Evolutionary conservation across 2,329 filamentous ascomycete species (phyloP).

Genomic region (Calycina herbarum): DNA sequence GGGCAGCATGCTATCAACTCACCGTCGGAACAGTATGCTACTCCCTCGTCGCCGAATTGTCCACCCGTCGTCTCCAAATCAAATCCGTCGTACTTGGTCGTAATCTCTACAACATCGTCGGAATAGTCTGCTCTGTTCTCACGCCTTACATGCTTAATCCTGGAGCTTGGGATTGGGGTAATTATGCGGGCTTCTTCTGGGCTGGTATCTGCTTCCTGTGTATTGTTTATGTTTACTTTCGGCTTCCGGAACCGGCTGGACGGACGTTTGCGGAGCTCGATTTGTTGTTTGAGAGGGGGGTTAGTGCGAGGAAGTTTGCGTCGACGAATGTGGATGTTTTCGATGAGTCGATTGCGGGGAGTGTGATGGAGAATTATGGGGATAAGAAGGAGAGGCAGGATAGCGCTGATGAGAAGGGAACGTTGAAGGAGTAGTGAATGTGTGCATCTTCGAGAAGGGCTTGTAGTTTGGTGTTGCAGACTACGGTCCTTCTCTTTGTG

Average conservation of each 20-base stretch:
- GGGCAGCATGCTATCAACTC: constrained; percentile 81
- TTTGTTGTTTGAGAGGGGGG: constrained; percentile 72
- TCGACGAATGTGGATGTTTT: constrained; percentile 36
- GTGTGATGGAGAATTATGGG: constrained; percentile 26
- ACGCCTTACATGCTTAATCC: constrained; percentile 95
- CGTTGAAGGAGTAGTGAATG: too few relatives aligned
- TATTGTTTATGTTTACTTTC: constrained; percentile 73
- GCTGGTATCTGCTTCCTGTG: constrained; percentile 61
- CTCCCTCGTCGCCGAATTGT: constrained; percentile 82
- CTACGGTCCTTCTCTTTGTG: too few relatives aligned
- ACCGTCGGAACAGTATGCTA: constrained; percentile 89
- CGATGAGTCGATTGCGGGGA: constrained; percentile 27
- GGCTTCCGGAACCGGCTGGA: constrained; percentile 76
- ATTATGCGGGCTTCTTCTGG: constrained; percentile 76
- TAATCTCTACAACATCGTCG: constrained; percentile 70
- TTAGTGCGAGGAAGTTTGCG: constrained; percentile 45
- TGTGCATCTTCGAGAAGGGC: not conserved
- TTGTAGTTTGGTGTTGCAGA: not conserved
- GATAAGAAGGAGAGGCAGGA: constrained; percentile 59
- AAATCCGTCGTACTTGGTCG: constrained; percentile 89
- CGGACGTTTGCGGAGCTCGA: constrained; percentile 86
- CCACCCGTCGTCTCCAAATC: constrained; percentile 79
- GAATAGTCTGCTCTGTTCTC: constrained; percentile 77
- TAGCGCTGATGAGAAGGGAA: not conserved
- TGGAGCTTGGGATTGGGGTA: constrained; percentile 81